Evolutionary conservation across 2,329 filamentous ascomycete genomes (phyloP).

Genomic region (Alternaria triticina): DNA sequence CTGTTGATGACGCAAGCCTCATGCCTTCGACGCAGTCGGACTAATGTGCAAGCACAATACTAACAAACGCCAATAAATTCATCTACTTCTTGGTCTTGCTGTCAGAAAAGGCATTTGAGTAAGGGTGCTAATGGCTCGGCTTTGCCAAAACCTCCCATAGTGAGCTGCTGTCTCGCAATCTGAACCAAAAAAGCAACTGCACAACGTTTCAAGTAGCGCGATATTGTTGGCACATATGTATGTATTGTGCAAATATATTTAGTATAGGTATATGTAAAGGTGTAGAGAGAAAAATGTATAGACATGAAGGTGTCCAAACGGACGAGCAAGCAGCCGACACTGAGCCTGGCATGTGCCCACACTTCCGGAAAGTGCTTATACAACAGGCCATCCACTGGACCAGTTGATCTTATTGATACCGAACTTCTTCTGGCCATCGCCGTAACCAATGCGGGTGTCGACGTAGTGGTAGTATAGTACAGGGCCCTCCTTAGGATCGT

Average conservation of each 20-base stretch:
- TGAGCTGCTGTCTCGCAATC: neutral
- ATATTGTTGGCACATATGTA: neutral
- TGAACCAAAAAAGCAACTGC: neutral
- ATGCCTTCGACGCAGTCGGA: neutral
- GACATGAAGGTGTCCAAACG: neutral
- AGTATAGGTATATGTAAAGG: neutral
- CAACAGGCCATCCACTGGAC: slow-evolving; percentile 58
- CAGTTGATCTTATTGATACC: slow-evolving; percentile 60
- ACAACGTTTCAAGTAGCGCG: neutral
- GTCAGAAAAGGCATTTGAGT: neutral
- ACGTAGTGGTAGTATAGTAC: slow-evolving; percentile 70
- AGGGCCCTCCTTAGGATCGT: slow-evolving; percentile 57
- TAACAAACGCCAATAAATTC: neutral
- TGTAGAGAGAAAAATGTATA: neutral
- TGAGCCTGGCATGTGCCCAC: neutral
- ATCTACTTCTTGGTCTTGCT: neutral
- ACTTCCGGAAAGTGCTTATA: slow-evolving; percentile 21
- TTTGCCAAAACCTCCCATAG: neutral
- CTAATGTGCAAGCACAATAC: neutral
- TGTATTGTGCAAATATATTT: neutral
- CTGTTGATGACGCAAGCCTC: slow-evolving; percentile 9
- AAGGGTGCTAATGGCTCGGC: neutral
- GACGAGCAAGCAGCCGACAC: neutral
- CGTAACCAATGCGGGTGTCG: slow-evolving; percentile 61
- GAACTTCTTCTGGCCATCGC: slow-evolving; percentile 59